A percentile compares a stretch with the other conserved stretches of the same genome.
phyloP scores from a whole-genome alignment of 2,329 filamentous ascomycete genomes.

The Lasiodiplodia theobromae region DNA sequence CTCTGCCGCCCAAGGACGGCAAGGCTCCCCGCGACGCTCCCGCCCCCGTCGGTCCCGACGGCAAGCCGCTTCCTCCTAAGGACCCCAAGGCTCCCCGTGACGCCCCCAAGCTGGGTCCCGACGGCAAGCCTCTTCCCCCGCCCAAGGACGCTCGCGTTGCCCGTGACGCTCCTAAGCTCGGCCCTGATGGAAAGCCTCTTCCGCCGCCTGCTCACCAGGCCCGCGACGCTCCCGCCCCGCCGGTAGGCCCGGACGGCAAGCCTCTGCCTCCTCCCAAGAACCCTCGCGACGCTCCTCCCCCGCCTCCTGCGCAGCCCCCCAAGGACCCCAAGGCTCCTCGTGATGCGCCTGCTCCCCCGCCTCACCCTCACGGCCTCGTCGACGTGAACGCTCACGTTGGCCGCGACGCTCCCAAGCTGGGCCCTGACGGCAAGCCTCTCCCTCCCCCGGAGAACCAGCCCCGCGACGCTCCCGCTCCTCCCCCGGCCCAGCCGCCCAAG shows the following conservation, averaged over 20 bases:
- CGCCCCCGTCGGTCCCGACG: conserved; percentile 2
- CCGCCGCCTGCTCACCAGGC: not conserved
- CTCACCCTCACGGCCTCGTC: not conserved
- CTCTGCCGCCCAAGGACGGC: not conserved
- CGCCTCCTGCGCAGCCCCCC: not conserved
- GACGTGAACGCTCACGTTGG: not conserved
- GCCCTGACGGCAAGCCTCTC: not conserved
- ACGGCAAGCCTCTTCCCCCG: conserved; percentile 1
- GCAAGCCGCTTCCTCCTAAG: not conserved
- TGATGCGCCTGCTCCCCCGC: not conserved
- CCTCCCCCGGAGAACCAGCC: not conserved
- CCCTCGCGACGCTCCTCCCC: not conserved
- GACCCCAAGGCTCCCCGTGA: not conserved
- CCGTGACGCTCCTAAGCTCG: conserved; percentile 8
- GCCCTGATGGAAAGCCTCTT: conserved; percentile 3
- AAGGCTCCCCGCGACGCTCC: not conserved
- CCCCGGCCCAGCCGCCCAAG: no score
- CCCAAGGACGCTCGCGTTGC: not conserved
- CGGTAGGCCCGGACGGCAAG: not conserved
- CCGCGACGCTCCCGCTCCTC: not conserved
- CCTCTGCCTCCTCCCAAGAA: not conserved
- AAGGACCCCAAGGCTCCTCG: not conserved
- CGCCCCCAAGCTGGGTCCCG: not conserved
- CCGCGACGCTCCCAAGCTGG: not conserved
- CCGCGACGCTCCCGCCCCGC: conserved; percentile 4